Conservation (phyloP, 257 asterid genomes). For the Penstemon davidsonii region DNA sequence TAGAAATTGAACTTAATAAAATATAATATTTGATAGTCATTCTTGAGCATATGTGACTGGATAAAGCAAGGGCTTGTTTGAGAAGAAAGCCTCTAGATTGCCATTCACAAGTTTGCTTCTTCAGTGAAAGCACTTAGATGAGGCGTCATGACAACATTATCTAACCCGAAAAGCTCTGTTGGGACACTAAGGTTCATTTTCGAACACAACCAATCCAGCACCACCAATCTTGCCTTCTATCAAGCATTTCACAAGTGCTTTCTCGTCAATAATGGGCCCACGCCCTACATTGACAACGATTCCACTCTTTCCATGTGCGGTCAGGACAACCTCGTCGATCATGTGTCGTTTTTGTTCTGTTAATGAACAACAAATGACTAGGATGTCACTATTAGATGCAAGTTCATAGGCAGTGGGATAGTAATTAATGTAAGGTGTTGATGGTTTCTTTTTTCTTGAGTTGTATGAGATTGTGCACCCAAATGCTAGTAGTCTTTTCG, state of each 20-base stretch:
- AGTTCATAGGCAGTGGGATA: conserved; percentile 26
- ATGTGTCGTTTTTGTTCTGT: conserved; percentile 32
- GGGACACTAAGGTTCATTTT: conserved; percentile 29
- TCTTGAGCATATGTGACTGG: too few species aligned
- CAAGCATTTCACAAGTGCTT: conserved; percentile 31
- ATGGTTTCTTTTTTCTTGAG: conserved; percentile 36
- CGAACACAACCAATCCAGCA: conserved; percentile 34
- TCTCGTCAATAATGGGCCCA: conserved; percentile 25
- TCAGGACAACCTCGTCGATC: conserved; percentile 35
- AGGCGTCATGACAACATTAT: conserved; percentile 32
- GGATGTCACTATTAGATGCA: conserved; percentile 31
- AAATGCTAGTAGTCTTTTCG: conserved; percentile 37
- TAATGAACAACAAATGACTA: conserved; percentile 34
- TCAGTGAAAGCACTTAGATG: conserved; percentile 31
- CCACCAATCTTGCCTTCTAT: conserved; percentile 23
- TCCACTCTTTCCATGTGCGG: conserved; percentile 40
- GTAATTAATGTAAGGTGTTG: conserved; percentile 16
- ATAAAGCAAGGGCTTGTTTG: too few species aligned
- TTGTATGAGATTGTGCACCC: conserved; percentile 45
- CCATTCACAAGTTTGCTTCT: too few species aligned
- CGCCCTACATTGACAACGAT: conserved; percentile 24
- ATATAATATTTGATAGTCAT: too few species aligned
- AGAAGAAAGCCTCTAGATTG: too few species aligned
- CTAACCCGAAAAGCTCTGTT: conserved; percentile 24
- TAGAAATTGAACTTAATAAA: too few species aligned